Percentiles rank a stretch among this genome's conserved stretches.
phyloP scores from a whole-genome alignment of 2,329 filamentous ascomycete genomes.

The Fusarium tuaranense region DNA sequence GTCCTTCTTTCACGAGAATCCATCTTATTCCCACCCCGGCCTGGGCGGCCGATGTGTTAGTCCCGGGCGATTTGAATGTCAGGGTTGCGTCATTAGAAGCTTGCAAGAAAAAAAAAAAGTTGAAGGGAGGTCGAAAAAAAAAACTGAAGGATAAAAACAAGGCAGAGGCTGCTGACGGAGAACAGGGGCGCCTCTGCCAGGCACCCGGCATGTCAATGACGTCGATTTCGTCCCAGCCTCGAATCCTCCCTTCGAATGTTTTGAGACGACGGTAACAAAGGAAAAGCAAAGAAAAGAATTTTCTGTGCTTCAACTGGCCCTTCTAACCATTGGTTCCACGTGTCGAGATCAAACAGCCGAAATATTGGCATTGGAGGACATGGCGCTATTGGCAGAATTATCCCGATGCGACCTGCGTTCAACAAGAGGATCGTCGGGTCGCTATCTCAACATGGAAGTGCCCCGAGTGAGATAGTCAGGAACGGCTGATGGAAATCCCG shows the following conservation, averaged over 20 bases:
- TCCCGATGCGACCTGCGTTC: constrained; percentile 33
- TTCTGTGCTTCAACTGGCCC: constrained; percentile 2
- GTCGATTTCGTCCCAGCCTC: constrained; percentile 27
- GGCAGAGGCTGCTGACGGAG: neutral
- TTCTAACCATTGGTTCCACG: constrained; percentile 18
- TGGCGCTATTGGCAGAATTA: constrained; percentile 40
- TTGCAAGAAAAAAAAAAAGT: constrained; percentile 6
- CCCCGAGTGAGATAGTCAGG: constrained; percentile 40
- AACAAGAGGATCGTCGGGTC: constrained; percentile 35
- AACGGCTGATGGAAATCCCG: constrained; percentile 35
- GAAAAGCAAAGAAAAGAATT: neutral
- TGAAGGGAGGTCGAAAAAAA: neutral
- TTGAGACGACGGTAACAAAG: neutral
- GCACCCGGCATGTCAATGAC: constrained; percentile 32
- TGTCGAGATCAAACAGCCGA: constrained; percentile 15
- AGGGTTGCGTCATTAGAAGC: constrained; percentile 20
- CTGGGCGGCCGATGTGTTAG: neutral
- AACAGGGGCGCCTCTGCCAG: neutral
- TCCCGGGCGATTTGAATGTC: neutral
- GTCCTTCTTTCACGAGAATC: constrained; percentile 14
- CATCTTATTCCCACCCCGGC: constrained; percentile 11
- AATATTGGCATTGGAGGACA: constrained; percentile 28
- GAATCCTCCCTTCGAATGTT: neutral
- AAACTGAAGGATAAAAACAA: neutral
- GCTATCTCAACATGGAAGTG: constrained; percentile 39